Percentiles rank a stretch among this genome's conserved stretches.
Conservation (phyloP, 305 asterid genomes). For the Solanum chacoense region DNA sequence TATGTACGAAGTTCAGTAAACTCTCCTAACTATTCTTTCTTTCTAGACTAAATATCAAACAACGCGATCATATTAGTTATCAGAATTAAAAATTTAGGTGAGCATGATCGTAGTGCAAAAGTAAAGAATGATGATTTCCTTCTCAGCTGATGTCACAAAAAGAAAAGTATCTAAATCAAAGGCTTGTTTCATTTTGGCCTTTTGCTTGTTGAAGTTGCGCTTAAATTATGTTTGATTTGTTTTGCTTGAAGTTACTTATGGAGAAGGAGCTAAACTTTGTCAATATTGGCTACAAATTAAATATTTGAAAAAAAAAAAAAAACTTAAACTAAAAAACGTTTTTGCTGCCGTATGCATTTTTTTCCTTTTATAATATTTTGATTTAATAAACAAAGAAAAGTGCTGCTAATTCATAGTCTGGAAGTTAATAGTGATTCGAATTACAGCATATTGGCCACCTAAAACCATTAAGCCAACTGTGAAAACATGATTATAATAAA, state of each 20-base stretch:
- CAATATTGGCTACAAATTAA: not conserved
- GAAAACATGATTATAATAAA: not conserved
- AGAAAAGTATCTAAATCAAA: not conserved
- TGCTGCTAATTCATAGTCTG: not conserved
- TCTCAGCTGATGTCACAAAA: not conserved
- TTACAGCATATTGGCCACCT: not conserved
- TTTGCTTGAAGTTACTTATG: not conserved
- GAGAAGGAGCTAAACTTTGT: not conserved
- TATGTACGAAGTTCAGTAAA: not conserved
- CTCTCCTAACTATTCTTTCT: not conserved
- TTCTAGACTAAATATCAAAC: not conserved
- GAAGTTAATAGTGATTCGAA: not conserved
- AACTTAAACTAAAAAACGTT: too few relatives aligned
- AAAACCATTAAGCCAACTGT: not conserved
- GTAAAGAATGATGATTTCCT: not conserved
- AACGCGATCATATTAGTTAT: not conserved
- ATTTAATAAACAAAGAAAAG: not conserved
- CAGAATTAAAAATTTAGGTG: not conserved
- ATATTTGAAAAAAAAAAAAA: not conserved
- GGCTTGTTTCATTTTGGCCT: not conserved
- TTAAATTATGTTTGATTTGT: not conserved
- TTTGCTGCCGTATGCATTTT: not conserved
- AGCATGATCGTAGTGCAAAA: not conserved
- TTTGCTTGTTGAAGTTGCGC: not conserved
- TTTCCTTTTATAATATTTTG: not conserved